A percentile compares a stretch with the other conserved stretches of the same genome.
These are phyloP conservation scores for Cercophora sp. DNA, from an alignment of 495 filamentous ascomycete genomes.

Conservation along the genomic window DNA sequence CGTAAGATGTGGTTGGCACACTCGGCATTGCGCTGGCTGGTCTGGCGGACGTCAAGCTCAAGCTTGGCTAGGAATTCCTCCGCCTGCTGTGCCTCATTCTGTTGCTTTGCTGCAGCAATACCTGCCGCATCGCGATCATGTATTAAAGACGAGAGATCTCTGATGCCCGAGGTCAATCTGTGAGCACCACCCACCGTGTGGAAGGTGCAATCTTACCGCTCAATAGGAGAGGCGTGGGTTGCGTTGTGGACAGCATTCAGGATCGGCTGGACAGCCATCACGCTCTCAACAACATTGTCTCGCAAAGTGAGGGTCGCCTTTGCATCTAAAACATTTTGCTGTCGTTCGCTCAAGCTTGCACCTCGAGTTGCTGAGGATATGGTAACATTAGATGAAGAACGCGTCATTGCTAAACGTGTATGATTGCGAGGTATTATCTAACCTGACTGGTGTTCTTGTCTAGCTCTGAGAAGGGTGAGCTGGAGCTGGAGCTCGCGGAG, in stretches of 20 bases:
- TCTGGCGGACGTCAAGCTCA: slow-evolving; percentile 52
- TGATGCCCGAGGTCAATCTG: slow-evolving; percentile 33
- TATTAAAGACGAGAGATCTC: slow-evolving; percentile 60
- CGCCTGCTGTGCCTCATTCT: slow-evolving; percentile 45
- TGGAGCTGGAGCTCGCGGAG: slow-evolving; percentile 68
- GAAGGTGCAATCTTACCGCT: slow-evolving; percentile 51
- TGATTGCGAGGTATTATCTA: no score
- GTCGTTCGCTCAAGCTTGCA: slow-evolving; percentile 48
- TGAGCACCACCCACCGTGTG: slow-evolving; percentile 1
- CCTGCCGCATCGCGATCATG: slow-evolving; percentile 64
- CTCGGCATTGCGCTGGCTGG: slow-evolving; percentile 56
- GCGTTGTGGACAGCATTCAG: slow-evolving; percentile 73
- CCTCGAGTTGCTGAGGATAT: not conserved
- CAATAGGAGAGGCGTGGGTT: slow-evolving; percentile 57
- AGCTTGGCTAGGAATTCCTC: slow-evolving; percentile 46
- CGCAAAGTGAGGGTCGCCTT: slow-evolving; percentile 63
- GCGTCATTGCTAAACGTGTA: no score
- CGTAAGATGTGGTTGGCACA: slow-evolving; percentile 57
- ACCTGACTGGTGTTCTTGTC: slow-evolving; percentile 16
- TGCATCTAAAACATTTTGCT: slow-evolving; percentile 64
- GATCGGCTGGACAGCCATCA: slow-evolving; percentile 66
- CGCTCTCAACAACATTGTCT: slow-evolving; percentile 60
- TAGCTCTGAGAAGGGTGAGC: slow-evolving; percentile 60
- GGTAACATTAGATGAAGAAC: no score
- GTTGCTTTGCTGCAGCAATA: slow-evolving; percentile 54